phyloP scores from a whole-genome alignment of 441 rosid species.

The Jatropha podagrica region DNA sequence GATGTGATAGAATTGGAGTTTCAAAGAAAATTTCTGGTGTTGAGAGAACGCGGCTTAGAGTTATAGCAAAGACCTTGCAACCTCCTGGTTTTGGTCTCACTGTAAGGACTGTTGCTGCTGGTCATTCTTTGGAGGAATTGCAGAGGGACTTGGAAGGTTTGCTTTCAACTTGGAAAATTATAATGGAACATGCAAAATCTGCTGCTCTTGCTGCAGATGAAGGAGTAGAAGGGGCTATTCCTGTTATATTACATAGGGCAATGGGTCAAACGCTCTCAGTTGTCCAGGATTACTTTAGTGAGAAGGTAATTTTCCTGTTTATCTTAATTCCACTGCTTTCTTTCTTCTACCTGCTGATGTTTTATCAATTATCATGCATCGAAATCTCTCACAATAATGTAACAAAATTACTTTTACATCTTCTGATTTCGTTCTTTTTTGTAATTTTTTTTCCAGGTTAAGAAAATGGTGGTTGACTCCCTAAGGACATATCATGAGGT shows the following conservation, averaged over 20 bases:
- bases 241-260: constrained; percentile 84
- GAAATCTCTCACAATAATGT: constrained; percentile 4
- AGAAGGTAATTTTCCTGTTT: constrained; percentile 48
- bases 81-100: constrained; percentile 92
- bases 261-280: constrained; percentile 97
- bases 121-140: constrained; percentile 84
- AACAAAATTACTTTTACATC: constrained; percentile 10
- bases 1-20: constrained; percentile 68
- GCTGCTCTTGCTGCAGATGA: constrained; percentile 96
- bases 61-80: constrained; percentile 88
- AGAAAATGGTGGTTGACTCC: constrained; percentile 89
- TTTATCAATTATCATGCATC: neutral
- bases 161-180: constrained; percentile 84
- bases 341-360: neutral
- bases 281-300: constrained; percentile 90
- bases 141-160: constrained; percentile 85
- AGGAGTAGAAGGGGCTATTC: constrained; percentile 91
- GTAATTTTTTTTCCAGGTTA: constrained; percentile 49
- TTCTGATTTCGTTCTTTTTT: constrained; percentile 19
- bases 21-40: constrained; percentile 77
- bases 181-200: constrained; percentile 85
- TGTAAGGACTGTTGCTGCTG: constrained; percentile 89
- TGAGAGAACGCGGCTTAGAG: constrained; percentile 86
- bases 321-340: constrained; percentile 1
- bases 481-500: constrained; percentile 95